These are phyloP conservation scores for Vinca minor DNA, from an alignment of 257 asterid species.

Conservation along the genomic window DNA sequence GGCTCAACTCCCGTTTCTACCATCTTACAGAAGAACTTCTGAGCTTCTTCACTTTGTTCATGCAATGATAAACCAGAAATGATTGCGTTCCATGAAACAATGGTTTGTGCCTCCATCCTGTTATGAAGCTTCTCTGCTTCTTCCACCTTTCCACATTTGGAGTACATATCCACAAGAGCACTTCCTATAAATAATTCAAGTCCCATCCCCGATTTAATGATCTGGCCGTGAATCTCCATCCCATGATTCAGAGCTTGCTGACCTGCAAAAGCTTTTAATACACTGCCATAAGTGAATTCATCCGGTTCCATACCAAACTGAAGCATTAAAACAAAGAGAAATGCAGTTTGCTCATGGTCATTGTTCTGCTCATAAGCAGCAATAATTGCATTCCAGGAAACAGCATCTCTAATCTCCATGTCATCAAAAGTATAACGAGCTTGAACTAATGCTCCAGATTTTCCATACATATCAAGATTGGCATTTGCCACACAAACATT, in stretches of 20 bases:
- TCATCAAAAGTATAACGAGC: conserved; percentile 53
- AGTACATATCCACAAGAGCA: conserved; percentile 81
- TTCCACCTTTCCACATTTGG: conserved; percentile 67
- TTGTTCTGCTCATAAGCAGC: conserved; percentile 81
- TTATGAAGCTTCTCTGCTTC: conserved; percentile 79
- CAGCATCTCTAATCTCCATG: conserved; percentile 73
- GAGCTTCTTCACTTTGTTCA: conserved; percentile 76
- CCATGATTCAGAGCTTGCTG: conserved; percentile 49
- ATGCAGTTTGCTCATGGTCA: conserved; percentile 37
- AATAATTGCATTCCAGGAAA: conserved; percentile 78
- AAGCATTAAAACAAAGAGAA: conserved; percentile 53
- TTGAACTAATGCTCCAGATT: conserved; percentile 54
- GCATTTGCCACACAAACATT: conserved; percentile 72
- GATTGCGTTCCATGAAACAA: conserved; percentile 81
- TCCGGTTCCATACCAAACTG: conserved; percentile 68
- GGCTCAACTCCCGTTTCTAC: conserved; percentile 54
- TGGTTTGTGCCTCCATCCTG: conserved; percentile 45
- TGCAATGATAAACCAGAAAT: conserved; percentile 65
- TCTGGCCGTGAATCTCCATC: conserved; percentile 60
- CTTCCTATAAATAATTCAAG: conserved; percentile 60
- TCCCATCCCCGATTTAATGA: conserved; percentile 66
- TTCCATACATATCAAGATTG: conserved; percentile 78
- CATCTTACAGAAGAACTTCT: conserved; percentile 54
- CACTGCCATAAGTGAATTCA: conserved; percentile 82
- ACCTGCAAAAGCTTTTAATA: conserved; percentile 79